phyloP scores from a whole-genome alignment of 352 stramenopile genomes.

The Globisporangium yorkense region DNA sequence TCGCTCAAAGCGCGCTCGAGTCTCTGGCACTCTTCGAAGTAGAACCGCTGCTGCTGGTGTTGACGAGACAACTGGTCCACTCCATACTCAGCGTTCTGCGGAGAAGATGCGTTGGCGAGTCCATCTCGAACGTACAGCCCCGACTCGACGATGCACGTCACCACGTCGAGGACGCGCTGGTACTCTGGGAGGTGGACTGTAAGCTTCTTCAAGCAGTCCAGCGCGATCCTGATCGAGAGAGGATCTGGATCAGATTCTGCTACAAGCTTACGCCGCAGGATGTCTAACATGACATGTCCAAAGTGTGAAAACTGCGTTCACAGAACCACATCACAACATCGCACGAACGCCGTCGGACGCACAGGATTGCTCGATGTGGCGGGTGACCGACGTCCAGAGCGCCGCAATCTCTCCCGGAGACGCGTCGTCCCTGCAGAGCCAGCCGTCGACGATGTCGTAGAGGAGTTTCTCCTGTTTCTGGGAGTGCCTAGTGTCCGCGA shows the following conservation, averaged over 20 bases:
- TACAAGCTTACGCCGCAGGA: constrained; percentile 50
- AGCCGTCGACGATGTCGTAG: constrained; percentile 62
- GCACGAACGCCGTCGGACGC: not conserved
- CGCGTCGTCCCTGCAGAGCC: constrained; percentile 36
- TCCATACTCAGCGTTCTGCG: not conserved
- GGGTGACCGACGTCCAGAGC: constrained; percentile 59
- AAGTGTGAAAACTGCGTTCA: not conserved
- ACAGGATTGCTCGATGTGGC: constrained; percentile 71
- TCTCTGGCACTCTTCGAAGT: constrained; percentile 39
- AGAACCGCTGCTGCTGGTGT: constrained; percentile 18
- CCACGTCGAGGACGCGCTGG: constrained; percentile 47
- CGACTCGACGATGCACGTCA: constrained; percentile 43
- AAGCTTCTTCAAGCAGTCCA: constrained; percentile 70
- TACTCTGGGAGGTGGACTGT: constrained; percentile 49
- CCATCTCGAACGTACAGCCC: constrained; percentile 25
- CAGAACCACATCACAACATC: not conserved
- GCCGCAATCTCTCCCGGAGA: constrained; percentile 34
- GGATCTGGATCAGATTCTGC: constrained; percentile 32
- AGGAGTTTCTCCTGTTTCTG: constrained; percentile 36
- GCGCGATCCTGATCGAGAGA: constrained; percentile 51
- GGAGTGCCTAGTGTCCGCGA: constrained; percentile 2
- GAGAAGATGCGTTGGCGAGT: not conserved
- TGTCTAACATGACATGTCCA: constrained; percentile 23
- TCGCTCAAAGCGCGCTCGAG: constrained; percentile 13
- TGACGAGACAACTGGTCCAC: not conserved